A percentile compares a stretch with the other conserved stretches of the same genome.
phyloP scores from a whole-genome alignment of 495 filamentous ascomycete species.

The Penicillium angulare region DNA sequence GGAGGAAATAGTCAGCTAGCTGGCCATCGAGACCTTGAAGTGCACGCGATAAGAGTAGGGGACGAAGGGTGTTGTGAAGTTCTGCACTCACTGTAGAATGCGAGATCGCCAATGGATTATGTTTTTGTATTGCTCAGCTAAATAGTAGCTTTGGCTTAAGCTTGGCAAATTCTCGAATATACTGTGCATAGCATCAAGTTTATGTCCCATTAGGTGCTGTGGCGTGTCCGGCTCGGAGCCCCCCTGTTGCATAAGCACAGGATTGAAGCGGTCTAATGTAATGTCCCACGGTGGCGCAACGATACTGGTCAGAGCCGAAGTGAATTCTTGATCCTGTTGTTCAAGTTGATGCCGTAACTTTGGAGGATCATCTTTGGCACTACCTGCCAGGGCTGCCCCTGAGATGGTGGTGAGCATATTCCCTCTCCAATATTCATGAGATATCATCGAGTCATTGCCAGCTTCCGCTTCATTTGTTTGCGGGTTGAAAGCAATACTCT shows the following conservation, averaged over 20 bases:
- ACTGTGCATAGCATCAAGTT: not conserved
- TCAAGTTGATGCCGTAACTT: not conserved
- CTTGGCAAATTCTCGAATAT: not conserved
- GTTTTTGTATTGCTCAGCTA: not conserved
- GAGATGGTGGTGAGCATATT: not conserved
- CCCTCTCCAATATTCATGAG: slow-evolving; percentile 1
- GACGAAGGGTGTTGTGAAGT: not conserved
- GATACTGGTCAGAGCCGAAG: not conserved
- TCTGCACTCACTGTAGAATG: slow-evolving; percentile 1
- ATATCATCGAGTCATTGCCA: not conserved
- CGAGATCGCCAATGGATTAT: not conserved
- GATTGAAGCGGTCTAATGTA: not conserved
- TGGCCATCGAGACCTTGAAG: too few species aligned
- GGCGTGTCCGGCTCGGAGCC: not conserved
- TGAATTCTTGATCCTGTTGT: not conserved
- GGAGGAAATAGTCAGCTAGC: not conserved
- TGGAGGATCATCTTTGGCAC: not conserved
- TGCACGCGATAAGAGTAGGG: not conserved
- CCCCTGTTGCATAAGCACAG: not conserved
- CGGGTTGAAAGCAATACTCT: not conserved
- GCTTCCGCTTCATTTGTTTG: not conserved
- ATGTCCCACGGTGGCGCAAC: not conserved
- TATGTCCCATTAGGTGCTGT: not conserved
- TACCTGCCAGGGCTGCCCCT: not conserved
- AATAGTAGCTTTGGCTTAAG: not conserved